These are phyloP conservation scores for Pistacia integerrima DNA, from an alignment of 345 rosid genomes.

Conservation along the genomic window DNA sequence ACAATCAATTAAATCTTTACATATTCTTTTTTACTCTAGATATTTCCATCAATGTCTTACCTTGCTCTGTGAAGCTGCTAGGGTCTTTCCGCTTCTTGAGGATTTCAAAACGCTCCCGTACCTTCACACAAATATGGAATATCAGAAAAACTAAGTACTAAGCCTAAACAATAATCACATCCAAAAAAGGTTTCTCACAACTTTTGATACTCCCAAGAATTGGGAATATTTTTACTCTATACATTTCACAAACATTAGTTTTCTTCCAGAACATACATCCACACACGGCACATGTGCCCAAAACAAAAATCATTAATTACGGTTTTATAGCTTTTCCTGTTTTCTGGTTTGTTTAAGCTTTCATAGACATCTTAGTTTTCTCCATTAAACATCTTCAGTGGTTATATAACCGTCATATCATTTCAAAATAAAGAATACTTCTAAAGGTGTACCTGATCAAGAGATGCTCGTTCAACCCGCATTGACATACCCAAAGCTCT, in stretches of 20 bases:
- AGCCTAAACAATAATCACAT: background rate
- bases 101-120: constrained; percentile 80
- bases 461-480: constrained; percentile 93
- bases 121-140: constrained; percentile 40
- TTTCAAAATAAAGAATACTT: constrained; percentile 16
- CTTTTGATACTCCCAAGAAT: background rate
- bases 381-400: background rate
- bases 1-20: background rate
- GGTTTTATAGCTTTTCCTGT: background rate
- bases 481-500: constrained; percentile 99
- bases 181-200: background rate
- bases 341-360: background rate
- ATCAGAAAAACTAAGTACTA: background rate
- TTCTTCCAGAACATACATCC: background rate
- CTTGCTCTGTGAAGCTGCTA: constrained; percentile 91
- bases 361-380: background rate
- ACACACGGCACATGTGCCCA: background rate
- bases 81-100: constrained; percentile 86
- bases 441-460: constrained; percentile 59
- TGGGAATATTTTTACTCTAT: background rate
- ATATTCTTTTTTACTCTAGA: background rate
- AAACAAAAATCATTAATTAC: background rate
- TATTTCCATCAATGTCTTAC: constrained; percentile 37
- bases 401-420: background rate
- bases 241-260: background rate